A percentile compares a stretch with the other conserved stretches of the same genome.
Evolutionary conservation across 1,284 basidiomycete species (phyloP).

Genomic region (Ustanciosporium gigantosporum): DNA sequence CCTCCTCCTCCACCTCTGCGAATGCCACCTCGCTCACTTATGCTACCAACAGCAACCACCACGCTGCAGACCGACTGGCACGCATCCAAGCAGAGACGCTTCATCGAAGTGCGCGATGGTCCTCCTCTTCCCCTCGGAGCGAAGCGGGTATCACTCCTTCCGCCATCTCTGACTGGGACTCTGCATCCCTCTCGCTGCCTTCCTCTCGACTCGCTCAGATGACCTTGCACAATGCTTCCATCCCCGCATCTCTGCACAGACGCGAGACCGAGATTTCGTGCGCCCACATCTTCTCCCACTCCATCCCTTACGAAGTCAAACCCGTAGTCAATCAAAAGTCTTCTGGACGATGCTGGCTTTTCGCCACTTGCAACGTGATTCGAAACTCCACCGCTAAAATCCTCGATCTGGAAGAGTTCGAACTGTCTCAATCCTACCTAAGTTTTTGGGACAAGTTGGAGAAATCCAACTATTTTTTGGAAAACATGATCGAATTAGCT

Average conservation of each 20-base stretch:
- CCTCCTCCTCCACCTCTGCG: background rate
- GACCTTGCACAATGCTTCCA: constrained; percentile 75
- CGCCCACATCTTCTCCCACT: constrained; percentile 80
- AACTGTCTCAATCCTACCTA: constrained; percentile 76
- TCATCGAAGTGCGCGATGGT: constrained; percentile 1
- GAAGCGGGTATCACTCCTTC: constrained; percentile 21
- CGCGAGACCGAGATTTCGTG: constrained; percentile 71
- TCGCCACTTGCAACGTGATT: constrained; percentile 70
- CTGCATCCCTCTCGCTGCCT: constrained; percentile 59
- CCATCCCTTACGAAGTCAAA: constrained; percentile 71
- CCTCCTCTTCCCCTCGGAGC: background rate
- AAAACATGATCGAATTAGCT: constrained; percentile 79
- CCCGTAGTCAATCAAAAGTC: constrained; percentile 86
- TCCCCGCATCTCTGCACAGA: constrained; percentile 70
- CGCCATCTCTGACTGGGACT: constrained; percentile 32
- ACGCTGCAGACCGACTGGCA: constrained; percentile 39
- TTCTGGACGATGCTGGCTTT: constrained; percentile 43
- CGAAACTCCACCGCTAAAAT: constrained; percentile 82
- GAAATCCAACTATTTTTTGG: constrained; percentile 92
- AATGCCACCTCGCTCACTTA: background rate
- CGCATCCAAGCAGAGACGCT: constrained; percentile 41
- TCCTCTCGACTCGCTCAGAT: constrained; percentile 78
- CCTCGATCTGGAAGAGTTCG: constrained; percentile 81
- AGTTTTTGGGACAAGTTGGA: constrained; percentile 71
- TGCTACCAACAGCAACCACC: constrained; percentile 12